A percentile compares a stretch with the other conserved stretches of the same genome.
Conservation (phyloP, 169 alveolate genomes). For the Plasmodium reichenowi region DNA sequence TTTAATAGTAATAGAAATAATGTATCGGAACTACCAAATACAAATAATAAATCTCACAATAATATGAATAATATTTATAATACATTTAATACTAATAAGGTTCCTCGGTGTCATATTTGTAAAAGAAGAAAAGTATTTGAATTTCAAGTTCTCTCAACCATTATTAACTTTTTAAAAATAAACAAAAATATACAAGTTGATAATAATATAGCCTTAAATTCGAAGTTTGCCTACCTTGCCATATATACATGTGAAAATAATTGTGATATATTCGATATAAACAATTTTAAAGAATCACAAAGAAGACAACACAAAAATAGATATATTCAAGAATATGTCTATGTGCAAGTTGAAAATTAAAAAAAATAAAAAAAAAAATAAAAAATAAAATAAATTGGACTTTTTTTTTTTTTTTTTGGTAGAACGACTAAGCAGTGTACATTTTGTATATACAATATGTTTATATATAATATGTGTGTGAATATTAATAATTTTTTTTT, state of each 20-base stretch:
- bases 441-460: too few species aligned
- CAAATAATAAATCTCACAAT: background rate
- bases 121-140: slow-evolving; percentile 40
- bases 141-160: slow-evolving; percentile 42
- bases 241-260: slow-evolving; percentile 58
- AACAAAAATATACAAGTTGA: slow-evolving; percentile 13
- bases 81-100: background rate
- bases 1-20: slow-evolving; percentile 19
- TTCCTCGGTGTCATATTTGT: slow-evolving; percentile 47
- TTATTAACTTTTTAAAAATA: slow-evolving; percentile 30
- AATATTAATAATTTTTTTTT: too few species aligned
- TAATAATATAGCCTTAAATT: background rate
- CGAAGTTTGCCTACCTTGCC: slow-evolving; percentile 10
- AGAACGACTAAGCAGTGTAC: too few species aligned
- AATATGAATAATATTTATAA: too few species aligned
- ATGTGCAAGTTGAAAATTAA: slow-evolving; percentile 40
- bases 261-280: slow-evolving; percentile 34
- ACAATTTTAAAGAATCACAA: background rate
- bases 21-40: background rate
- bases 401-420: too few species aligned
- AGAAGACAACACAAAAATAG: background rate
- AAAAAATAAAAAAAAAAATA: background rate
- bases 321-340: slow-evolving; percentile 64
- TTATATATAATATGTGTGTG: too few species aligned
- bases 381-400: background rate